Conservation (phyloP, 2,329 filamentous ascomycete species). For the Monilinia polystroma region DNA sequence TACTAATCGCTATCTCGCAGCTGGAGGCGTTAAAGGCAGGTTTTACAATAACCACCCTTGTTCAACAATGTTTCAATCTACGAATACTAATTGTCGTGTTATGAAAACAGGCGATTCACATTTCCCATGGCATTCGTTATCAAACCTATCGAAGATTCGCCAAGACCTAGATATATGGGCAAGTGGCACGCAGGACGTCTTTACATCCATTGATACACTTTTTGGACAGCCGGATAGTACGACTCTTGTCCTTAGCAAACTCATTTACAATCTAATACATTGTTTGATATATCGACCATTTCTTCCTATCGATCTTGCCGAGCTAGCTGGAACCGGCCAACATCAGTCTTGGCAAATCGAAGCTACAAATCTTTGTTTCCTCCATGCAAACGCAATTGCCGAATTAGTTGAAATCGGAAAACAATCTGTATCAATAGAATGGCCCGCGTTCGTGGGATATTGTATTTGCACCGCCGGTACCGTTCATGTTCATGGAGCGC, state of each 20-base stretch:
- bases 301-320: slow-evolving; percentile 77
- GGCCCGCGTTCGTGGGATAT: slow-evolving; percentile 84
- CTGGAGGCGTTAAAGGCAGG: slow-evolving; percentile 70
- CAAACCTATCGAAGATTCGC: slow-evolving; percentile 80
- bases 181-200: slow-evolving; percentile 74
- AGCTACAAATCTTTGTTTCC: slow-evolving; percentile 80
- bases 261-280: slow-evolving; percentile 83
- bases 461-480: slow-evolving; percentile 85
- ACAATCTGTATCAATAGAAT: slow-evolving; percentile 72
- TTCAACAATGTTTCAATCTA: neutral
- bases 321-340: slow-evolving; percentile 75
- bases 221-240: slow-evolving; percentile 79
- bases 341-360: slow-evolving; percentile 93
- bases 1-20: slow-evolving; percentile 80
- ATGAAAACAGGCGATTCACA: slow-evolving; percentile 66
- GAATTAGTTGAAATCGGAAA: slow-evolving; percentile 74
- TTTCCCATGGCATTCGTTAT: slow-evolving; percentile 86
- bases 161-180: slow-evolving; percentile 86
- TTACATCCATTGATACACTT: slow-evolving; percentile 70
- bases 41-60: slow-evolving; percentile 7
- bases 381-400: slow-evolving; percentile 84
- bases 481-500: slow-evolving; percentile 81
- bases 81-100: slow-evolving; percentile 18
- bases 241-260: slow-evolving; percentile 75
- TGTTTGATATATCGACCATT: slow-evolving; percentile 86